Conservation (phyloP, 257 asterid species). For the Solanum chilense region DNA sequence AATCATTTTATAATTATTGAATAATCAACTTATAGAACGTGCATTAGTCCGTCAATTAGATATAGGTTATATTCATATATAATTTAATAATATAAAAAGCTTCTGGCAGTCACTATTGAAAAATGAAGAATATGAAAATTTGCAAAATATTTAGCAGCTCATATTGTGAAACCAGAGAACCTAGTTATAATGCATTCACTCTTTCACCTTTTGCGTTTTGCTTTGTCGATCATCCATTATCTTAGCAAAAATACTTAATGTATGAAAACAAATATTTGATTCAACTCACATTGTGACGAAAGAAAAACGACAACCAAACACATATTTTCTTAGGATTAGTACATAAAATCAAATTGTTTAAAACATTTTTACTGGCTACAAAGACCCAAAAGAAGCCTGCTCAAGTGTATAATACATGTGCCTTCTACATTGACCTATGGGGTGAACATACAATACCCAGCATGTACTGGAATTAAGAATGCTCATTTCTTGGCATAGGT, state of each 20-base stretch:
- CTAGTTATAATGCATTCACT: neutral
- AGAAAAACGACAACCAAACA: neutral
- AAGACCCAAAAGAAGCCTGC: neutral
- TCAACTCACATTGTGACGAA: neutral
- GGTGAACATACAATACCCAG: neutral
- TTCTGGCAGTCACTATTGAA: neutral
- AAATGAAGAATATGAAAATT: neutral
- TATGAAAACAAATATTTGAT: neutral
- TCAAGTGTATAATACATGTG: neutral
- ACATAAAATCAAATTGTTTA: neutral
- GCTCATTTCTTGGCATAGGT: conserved; percentile 70
- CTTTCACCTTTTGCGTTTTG: neutral
- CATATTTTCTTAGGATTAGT: neutral
- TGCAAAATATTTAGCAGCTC: neutral
- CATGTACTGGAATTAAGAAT: neutral
- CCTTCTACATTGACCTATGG: neutral
- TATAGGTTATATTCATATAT: no score
- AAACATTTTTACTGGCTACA: neutral
- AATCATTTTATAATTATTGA: neutral
- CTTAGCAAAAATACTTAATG: neutral
- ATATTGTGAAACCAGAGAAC: no score
- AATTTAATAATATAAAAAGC: neutral
- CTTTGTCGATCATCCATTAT: neutral
- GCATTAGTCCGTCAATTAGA: neutral
- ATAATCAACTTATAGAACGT: neutral